Percentiles rank a stretch among this genome's conserved stretches.
Evolutionary conservation across 352 stramenopile genomes (phyloP).

Genomic region (Globisporangium splendens): DNA sequence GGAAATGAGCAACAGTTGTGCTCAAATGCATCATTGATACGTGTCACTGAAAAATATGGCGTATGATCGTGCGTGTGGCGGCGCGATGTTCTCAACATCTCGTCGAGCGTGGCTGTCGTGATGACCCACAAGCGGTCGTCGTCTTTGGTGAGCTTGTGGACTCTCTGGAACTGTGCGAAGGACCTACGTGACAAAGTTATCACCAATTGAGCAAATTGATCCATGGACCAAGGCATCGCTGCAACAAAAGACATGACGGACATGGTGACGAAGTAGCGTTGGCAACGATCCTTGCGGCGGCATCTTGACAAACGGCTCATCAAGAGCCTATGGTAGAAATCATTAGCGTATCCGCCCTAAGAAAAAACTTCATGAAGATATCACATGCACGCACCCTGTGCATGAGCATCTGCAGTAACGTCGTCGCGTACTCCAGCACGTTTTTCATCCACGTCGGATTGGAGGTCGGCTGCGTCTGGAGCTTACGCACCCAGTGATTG

Average conservation of each 20-base stretch:
- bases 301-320: conserved; percentile 62
- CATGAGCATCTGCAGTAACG: conserved; percentile 50
- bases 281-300: conserved; percentile 53
- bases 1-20: no score
- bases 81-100: no score
- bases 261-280: conserved; percentile 42
- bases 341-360: not conserved
- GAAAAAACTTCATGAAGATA: not conserved
- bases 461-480: conserved; percentile 45
- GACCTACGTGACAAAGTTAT: not conserved
- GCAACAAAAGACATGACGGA: conserved; percentile 9
- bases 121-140: not conserved
- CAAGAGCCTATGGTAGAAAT: conserved; percentile 24
- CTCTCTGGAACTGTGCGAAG: not conserved
- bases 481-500: conserved; percentile 52
- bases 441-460: conserved; percentile 61
- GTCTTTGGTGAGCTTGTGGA: not conserved
- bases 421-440: conserved; percentile 39
- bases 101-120: not conserved
- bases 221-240: no score
- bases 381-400: conserved; percentile 30
- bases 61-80: not conserved
- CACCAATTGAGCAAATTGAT: not conserved
- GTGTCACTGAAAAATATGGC: no score
- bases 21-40: no score